Base-by-base conservation (phyloP, 768 basidiomycete genomes). In the Macrolepiota albuminosa region DNA sequence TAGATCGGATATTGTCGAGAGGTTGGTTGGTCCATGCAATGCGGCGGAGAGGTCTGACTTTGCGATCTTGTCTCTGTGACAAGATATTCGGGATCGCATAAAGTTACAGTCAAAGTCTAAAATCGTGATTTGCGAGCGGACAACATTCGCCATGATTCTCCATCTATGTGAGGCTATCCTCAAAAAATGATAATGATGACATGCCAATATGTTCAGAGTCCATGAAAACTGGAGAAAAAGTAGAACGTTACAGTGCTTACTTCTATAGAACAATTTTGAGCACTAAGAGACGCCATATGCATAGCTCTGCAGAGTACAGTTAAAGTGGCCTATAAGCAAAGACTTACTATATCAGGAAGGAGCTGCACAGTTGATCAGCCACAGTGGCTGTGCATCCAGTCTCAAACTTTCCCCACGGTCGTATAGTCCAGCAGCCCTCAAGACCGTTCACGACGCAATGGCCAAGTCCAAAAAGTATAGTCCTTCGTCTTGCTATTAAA, bases 401-500 rank as follows among this genome's bases (percentile, higher is more conserved):
- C 59, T 54, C 53, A 43, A 58, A 55, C 54, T 54, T 49, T 56
- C 51, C 54, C 57, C 46, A 57, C 59, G 61, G 60, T 62, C 65
- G 65, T 56, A 51, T 8, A 63, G 63, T 60, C 56, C 68, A 70
- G 61, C 66, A 70, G 61, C 52, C 42, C 16, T 63, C 66, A 68
- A 68, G 67, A 70, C 70, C 70, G 55, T 55, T 47, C 69, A 71
- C 70, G 66, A 73, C 65, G 69, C 72, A 67, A 98, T 97, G 94
- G 88, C 95, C 84, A 97, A 98, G 80, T 98, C 96, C 64, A 98
- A 98, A 84, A 98, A 98, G 93, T 95, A 73, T 58, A 84, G 70
- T 46, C 8, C 40, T 56, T 13, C 9, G 29, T 34, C 34, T 36
- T 59, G 10, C 42, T 31, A n/a, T 40, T 10, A 1, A n/a, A 43